Conservation (phyloP, 768 basidiomycete genomes). For the Mycena rosella region DNA sequence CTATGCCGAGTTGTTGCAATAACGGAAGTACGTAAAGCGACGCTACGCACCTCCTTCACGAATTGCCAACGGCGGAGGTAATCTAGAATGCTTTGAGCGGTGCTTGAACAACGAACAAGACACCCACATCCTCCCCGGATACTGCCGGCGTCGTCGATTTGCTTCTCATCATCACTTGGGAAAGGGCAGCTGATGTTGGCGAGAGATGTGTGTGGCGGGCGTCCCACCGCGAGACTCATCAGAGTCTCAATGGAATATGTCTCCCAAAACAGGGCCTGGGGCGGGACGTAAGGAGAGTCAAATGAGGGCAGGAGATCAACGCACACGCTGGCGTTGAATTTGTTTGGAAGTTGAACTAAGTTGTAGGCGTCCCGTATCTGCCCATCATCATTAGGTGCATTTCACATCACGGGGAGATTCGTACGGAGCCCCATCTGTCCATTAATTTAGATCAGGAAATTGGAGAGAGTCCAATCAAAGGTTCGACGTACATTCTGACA, state of each 20-base stretch:
- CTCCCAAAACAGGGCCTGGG: slow-evolving; percentile 24
- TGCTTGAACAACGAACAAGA: neutral
- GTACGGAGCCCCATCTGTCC: slow-evolving; percentile 20
- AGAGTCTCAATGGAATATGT: slow-evolving; percentile 22
- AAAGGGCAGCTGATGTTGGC: slow-evolving; percentile 19
- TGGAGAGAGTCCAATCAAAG: too few species aligned
- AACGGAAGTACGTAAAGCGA: neutral
- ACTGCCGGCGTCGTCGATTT: neutral
- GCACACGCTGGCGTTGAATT: slow-evolving; percentile 4
- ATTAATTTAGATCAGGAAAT: neutral
- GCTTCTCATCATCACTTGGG: slow-evolving; percentile 4
- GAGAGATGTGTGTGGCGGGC: slow-evolving; percentile 14
- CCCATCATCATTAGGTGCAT: neutral
- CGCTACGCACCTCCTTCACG: slow-evolving; percentile 13
- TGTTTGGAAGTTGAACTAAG: neutral
- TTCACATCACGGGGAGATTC: neutral
- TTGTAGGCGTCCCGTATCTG: neutral
- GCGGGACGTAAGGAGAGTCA: neutral
- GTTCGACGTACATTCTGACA: slow-evolving; percentile 10
- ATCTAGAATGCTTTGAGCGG: neutral
- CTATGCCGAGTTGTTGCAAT: neutral
- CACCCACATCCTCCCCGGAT: neutral
- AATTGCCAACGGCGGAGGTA: slow-evolving; percentile 24
- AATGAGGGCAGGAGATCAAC: neutral
- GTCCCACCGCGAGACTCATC: slow-evolving; percentile 9